phyloP scores from a whole-genome alignment of 2,329 filamentous ascomycete species.

The Cercospora berteroae region DNA sequence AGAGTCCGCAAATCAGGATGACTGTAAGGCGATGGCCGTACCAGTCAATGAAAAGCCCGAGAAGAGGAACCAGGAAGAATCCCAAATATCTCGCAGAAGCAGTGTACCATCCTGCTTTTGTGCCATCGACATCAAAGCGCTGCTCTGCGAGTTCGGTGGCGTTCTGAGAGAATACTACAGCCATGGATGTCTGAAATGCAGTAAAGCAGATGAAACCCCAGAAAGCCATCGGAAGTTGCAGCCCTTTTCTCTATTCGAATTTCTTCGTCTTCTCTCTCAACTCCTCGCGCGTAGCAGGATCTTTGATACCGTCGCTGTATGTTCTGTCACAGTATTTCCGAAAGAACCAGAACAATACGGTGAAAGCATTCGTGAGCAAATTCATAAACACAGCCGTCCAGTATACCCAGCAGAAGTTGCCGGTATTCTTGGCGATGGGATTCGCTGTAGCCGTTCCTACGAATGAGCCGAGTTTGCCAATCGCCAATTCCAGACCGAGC shows the following conservation, averaged over 20 bases:
- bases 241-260: slow-evolving; percentile 56
- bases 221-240: slow-evolving; percentile 59
- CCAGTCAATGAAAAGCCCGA: slow-evolving; percentile 58
- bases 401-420: slow-evolving; percentile 62
- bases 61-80: slow-evolving; percentile 58
- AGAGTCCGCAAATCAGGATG: slow-evolving; percentile 48
- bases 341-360: slow-evolving; percentile 56
- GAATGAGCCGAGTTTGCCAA: slow-evolving; percentile 62
- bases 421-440: slow-evolving; percentile 57
- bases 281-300: slow-evolving; percentile 58
- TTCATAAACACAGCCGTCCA: slow-evolving; percentile 65
- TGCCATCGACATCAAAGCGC: slow-evolving; percentile 55
- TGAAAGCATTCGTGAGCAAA: slow-evolving; percentile 59
- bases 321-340: slow-evolving; percentile 51
- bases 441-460: slow-evolving; percentile 61
- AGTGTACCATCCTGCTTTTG: slow-evolving; percentile 62
- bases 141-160: slow-evolving; percentile 62
- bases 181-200: slow-evolving; percentile 58
- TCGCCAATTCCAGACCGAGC: slow-evolving; percentile 58
- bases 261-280: slow-evolving; percentile 61
- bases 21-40: slow-evolving; percentile 54
- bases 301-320: slow-evolving; percentile 47
- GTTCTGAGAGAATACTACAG: slow-evolving; percentile 56
- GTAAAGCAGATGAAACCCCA: slow-evolving; percentile 58
- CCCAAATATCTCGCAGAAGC: slow-evolving; percentile 56